Conservation (phyloP, 2,329 filamentous ascomycete genomes). For the Rugonectria rugulosa region DNA sequence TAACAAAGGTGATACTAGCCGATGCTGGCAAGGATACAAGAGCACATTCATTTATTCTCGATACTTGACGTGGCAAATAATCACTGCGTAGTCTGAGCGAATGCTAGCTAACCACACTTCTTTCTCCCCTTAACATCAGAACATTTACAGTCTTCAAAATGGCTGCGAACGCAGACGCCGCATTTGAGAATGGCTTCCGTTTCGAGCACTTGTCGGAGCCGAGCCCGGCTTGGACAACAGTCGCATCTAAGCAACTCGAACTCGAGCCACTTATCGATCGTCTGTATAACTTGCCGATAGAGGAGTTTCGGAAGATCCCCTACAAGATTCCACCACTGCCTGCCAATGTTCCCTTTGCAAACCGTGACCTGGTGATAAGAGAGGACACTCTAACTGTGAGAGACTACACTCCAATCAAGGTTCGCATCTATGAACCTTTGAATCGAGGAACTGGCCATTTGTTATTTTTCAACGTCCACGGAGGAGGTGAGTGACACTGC, state of each 20-base stretch:
- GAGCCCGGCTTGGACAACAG: constrained; percentile 2
- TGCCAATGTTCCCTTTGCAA: not conserved
- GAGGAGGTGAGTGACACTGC: not conserved
- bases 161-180: not conserved
- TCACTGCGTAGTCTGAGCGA: no score
- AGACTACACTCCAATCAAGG: not conserved
- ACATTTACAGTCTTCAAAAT: not conserved
- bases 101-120: no score
- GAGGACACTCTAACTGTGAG: not conserved
- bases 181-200: not conserved
- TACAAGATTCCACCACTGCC: constrained; percentile 7
- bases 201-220: not conserved
- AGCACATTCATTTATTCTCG: no score
- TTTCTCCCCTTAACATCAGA: no score
- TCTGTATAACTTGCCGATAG: constrained; percentile 2
- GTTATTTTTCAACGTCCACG: constrained; percentile 17
- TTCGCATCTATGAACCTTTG: constrained; percentile 8
- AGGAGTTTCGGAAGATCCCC: constrained; percentile 8
- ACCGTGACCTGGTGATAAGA: not conserved
- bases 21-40: no score
- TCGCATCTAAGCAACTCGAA: not conserved
- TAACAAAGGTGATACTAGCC: no score
- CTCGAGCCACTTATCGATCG: not conserved
- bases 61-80: no score
- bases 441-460: not conserved